Evolutionary conservation across 176 grass and related monocot genomes (phyloP).

Genomic region (Rhynchospora tenuis): DNA sequence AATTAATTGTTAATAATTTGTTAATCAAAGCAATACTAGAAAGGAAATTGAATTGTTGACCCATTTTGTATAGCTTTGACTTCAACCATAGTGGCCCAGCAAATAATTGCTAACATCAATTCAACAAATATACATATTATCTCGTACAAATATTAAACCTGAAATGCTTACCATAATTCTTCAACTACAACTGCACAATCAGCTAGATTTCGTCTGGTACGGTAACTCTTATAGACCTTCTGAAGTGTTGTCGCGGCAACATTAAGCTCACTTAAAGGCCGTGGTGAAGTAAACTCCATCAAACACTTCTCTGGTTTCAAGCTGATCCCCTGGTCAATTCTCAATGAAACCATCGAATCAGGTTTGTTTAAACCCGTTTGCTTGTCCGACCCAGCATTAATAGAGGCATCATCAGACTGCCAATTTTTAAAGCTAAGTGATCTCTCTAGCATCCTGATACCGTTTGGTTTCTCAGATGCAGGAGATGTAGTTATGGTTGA

Average conservation of each 20-base stretch:
- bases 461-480: constrained; percentile 21
- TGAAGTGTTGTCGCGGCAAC: constrained; percentile 67
- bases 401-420: constrained; percentile 21
- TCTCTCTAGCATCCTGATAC: constrained; percentile 27
- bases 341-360: neutral
- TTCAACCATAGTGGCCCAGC: neutral
- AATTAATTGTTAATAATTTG: neutral
- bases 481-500: constrained; percentile 17
- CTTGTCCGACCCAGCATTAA: neutral
- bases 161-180: constrained; percentile 64
- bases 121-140: neutral
- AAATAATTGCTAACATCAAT: neutral
- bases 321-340: neutral
- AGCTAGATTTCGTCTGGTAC: constrained; percentile 78
- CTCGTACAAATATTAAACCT: neutral
- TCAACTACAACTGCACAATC: constrained; percentile 88
- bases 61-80: neutral
- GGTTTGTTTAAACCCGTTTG: neutral
- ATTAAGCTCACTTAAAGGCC: constrained; percentile 56
- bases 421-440: constrained; percentile 94
- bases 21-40: neutral
- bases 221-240: constrained; percentile 88
- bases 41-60: neutral
- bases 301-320: constrained; percentile 19
- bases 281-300: constrained; percentile 51